Percentiles rank a stretch among this genome's conserved stretches.
These are phyloP conservation scores for Leishmania turanica DNA, from an alignment of 208 protist species.

Conservation along the genomic window DNA sequence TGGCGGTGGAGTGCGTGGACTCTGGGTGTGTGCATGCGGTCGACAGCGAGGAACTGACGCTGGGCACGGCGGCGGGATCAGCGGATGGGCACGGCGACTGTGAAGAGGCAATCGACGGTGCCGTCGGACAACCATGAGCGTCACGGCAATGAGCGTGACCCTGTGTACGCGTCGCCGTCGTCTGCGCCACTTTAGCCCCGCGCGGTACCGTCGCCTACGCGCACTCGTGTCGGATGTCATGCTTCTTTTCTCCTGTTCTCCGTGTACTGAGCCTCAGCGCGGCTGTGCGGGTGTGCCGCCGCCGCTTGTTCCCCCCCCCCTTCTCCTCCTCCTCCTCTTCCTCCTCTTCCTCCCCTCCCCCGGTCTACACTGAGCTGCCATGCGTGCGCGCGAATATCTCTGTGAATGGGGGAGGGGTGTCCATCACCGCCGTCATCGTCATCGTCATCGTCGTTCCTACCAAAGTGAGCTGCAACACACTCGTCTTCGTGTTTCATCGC, in stretches of 20 bases:
- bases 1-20: constrained; percentile 3
- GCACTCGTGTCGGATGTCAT: background rate
- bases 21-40: background rate
- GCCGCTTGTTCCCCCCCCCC: background rate
- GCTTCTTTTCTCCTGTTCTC: background rate
- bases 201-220: background rate
- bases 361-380: background rate
- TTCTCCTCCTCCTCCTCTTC: background rate
- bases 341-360: background rate
- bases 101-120: background rate
- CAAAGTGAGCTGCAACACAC: background rate
- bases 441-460: background rate
- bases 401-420: constrained; percentile 1
- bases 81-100: background rate
- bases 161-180: background rate
- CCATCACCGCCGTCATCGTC: background rate
- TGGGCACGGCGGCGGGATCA: background rate
- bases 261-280: background rate
- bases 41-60: constrained; percentile 5
- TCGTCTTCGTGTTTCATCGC: background rate
- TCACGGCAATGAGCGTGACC: background rate
- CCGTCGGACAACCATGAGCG: background rate
- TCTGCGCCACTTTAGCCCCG: background rate
- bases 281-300: constrained; percentile 1
- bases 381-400: background rate